phyloP scores from a whole-genome alignment of 2,329 filamentous ascomycete genomes.

The Pseudocercospora ulei region DNA sequence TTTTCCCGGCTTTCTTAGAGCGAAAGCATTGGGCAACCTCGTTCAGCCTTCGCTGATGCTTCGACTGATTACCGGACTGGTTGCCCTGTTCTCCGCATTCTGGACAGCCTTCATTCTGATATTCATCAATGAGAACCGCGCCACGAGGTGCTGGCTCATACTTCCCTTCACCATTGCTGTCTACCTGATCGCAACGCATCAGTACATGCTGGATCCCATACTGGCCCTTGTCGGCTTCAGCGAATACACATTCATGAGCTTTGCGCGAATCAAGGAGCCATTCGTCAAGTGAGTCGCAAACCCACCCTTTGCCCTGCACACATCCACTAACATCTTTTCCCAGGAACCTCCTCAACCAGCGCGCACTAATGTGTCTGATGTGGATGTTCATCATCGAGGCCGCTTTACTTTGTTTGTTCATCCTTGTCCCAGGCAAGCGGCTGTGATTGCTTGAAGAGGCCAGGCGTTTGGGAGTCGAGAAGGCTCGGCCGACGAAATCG shows the following conservation, averaged over 20 bases:
- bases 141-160: conserved; percentile 77
- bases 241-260: conserved; percentile 94
- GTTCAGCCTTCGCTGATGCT: conserved; percentile 84
- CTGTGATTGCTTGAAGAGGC: conserved; percentile 42
- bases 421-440: conserved; percentile 83
- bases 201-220: conserved; percentile 88
- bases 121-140: conserved; percentile 67
- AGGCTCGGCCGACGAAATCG: neutral
- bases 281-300: conserved; percentile 53
- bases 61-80: conserved; percentile 71
- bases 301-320: neutral
- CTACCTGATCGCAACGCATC: conserved; percentile 81
- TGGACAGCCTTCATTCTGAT: conserved; percentile 93
- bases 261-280: conserved; percentile 76
- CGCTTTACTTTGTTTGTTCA: conserved; percentile 79
- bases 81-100: conserved; percentile 81
- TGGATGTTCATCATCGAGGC: conserved; percentile 68
- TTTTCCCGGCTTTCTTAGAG: conserved; percentile 91
- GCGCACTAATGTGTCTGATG: conserved; percentile 68
- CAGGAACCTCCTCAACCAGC: conserved; percentile 68
- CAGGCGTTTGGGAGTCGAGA: conserved; percentile 6
- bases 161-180: conserved; percentile 85
- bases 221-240: conserved; percentile 82
- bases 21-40: conserved; percentile 90
- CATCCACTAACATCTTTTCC: conserved; percentile 11